Percentiles rank a stretch among this genome's conserved stretches.
Evolutionary conservation across 2,329 filamentous ascomycete species (phyloP).

Genomic region (Trichoderma lentiforme): DNA sequence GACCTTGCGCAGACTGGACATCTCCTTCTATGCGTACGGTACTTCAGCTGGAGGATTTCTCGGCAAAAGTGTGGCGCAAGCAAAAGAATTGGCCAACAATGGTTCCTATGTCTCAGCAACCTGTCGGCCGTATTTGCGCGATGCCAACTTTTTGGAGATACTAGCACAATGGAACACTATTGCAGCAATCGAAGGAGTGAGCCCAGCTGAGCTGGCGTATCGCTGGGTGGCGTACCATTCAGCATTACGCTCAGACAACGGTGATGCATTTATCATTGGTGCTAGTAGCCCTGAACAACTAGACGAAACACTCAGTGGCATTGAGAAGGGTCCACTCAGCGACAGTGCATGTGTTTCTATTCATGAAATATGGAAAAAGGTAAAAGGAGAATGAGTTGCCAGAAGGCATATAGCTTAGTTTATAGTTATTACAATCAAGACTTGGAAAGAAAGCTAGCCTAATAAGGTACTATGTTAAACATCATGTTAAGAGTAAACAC

Average conservation of each 20-base stretch:
- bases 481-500: background rate
- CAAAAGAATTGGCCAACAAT: slow-evolving; percentile 6
- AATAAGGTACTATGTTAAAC: background rate
- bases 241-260: background rate
- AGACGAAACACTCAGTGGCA: background rate
- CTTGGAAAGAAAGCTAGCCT: background rate
- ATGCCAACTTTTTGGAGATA: slow-evolving; percentile 13
- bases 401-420: background rate
- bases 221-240: background rate
- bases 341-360: background rate
- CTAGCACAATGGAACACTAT: slow-evolving; percentile 18
- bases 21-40: slow-evolving; percentile 22
- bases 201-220: slow-evolving; percentile 3
- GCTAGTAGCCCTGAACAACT: background rate
- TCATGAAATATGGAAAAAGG: background rate
- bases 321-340: background rate
- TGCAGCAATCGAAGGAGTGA: slow-evolving; percentile 18
- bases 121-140: slow-evolving; percentile 18
- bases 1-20: slow-evolving; percentile 18
- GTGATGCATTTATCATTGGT: background rate
- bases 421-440: background rate
- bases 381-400: background rate
- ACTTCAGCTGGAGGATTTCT: slow-evolving; percentile 21
- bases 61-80: slow-evolving; percentile 20
- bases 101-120: slow-evolving; percentile 8